phyloP scores from a whole-genome alignment of 139 green algal genomes.

The Chlorella vulgaris region DNA sequence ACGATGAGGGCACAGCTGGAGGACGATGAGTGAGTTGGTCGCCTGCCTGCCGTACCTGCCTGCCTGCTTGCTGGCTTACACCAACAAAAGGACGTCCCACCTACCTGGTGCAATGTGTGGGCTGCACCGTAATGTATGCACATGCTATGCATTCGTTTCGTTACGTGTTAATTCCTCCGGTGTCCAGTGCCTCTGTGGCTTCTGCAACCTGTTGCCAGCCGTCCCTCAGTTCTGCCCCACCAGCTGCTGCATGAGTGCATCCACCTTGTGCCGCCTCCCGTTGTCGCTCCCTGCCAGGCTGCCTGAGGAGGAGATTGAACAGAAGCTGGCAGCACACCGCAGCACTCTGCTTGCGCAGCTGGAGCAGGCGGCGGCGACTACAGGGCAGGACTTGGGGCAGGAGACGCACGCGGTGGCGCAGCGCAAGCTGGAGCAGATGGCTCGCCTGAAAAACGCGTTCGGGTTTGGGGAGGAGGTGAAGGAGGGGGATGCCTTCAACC shows the following conservation, averaged over 20 bases:
- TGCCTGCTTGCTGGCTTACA: background rate
- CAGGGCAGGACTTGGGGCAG: slow-evolving; percentile 20
- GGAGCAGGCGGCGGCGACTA: slow-evolving; percentile 9
- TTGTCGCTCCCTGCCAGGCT: too few relatives aligned
- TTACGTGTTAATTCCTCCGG: too few relatives aligned
- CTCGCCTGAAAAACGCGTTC: slow-evolving; percentile 69
- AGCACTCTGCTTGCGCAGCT: slow-evolving; percentile 41
- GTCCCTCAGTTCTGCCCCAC: too few relatives aligned
- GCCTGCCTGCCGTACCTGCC: background rate
- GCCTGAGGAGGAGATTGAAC: slow-evolving; percentile 68
- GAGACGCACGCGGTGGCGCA: slow-evolving; percentile 85
- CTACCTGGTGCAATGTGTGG: too few relatives aligned
- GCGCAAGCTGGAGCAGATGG: slow-evolving; percentile 87
- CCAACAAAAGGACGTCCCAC: too few relatives aligned
- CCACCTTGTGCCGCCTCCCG: too few relatives aligned
- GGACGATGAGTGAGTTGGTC: slow-evolving; percentile 76
- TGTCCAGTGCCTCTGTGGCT: too few relatives aligned
- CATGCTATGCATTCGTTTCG: too few relatives aligned
- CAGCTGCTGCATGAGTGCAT: too few relatives aligned
- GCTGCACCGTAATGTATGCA: too few relatives aligned
- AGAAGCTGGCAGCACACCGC: slow-evolving; percentile 34
- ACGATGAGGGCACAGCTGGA: slow-evolving; percentile 82
- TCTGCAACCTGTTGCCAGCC: too few relatives aligned
- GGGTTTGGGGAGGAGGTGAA: slow-evolving; percentile 64
- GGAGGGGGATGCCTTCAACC: slow-evolving; percentile 94